A percentile compares a stretch with the other conserved stretches of the same genome.
Evolutionary conservation across 1,284 basidiomycete species (phyloP).

Genomic region (Cerioporus squamosus): DNA sequence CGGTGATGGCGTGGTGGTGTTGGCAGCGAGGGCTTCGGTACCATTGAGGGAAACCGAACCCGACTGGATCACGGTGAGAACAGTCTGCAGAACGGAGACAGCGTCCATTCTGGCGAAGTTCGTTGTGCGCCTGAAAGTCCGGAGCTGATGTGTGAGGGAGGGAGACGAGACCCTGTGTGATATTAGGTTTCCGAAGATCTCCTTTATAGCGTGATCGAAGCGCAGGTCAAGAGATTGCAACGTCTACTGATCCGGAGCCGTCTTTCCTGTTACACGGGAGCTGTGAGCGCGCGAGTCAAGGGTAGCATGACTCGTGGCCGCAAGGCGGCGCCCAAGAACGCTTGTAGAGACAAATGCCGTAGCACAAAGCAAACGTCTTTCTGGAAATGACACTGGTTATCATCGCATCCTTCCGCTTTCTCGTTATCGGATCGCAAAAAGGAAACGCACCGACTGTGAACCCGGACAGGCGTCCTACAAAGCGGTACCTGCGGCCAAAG

Average conservation of each 20-base stretch:
- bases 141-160: neutral
- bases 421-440: neutral
- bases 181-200: conserved; percentile 1
- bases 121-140: neutral
- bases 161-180: neutral
- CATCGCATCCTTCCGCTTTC: conserved; percentile 7
- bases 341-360: neutral
- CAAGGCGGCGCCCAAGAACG: conserved; percentile 1
- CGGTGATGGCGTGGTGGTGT: conserved; percentile 5
- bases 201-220: neutral
- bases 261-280: neutral
- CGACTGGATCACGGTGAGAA: conserved; percentile 21
- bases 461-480: too few species aligned
- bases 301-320: conserved; percentile 13
- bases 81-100: conserved; percentile 17
- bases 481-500: too few species aligned
- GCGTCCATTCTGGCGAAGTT: conserved; percentile 13
- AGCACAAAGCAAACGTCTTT: conserved; percentile 3
- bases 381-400: conserved; percentile 3
- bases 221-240: neutral
- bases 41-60: conserved; percentile 14
- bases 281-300: conserved; percentile 15
- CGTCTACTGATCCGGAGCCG: conserved; percentile 10
- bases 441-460: too few species aligned
- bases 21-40: neutral